Percentiles rank a stretch among this genome's conserved stretches.
These are phyloP conservation scores for Xerocomus spinulosus DNA, from an alignment of 768 basidiomycete species.

Conservation along the genomic window DNA sequence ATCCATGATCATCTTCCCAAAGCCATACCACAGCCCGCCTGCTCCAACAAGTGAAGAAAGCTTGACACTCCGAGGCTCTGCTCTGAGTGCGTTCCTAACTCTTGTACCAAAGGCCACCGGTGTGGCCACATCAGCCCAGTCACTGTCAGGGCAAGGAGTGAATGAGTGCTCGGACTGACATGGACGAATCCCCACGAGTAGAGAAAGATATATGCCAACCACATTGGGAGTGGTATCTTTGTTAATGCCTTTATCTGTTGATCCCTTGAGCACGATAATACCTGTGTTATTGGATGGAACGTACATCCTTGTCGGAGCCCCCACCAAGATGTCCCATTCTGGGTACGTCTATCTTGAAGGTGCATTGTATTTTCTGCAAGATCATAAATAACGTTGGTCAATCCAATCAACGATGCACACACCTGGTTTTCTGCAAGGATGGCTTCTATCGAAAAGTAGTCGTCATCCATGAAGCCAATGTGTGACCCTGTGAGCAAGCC, in stretches of 20 bases:
- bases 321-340: conserved; percentile 89
- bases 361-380: conserved; percentile 84
- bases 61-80: conserved; percentile 81
- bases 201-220: conserved; percentile 85
- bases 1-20: conserved; percentile 80
- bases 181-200: conserved; percentile 51
- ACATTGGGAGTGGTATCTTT: conserved; percentile 83
- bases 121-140: conserved; percentile 86
- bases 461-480: conserved; percentile 62
- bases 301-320: conserved; percentile 76
- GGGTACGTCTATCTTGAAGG: conserved; percentile 80
- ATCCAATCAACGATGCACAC: conserved; percentile 3
- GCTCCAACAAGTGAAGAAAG: conserved; percentile 81
- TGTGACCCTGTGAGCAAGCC: too few species aligned
- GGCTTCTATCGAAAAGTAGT: conserved; percentile 89
- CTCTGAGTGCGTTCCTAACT: conserved; percentile 83
- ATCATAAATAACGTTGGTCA: background rate
- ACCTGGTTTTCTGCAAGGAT: conserved; percentile 93
- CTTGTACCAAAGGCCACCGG: conserved; percentile 71
- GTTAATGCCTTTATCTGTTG: conserved; percentile 68
- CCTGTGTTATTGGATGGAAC: conserved; percentile 21
- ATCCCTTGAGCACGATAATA: conserved; percentile 6
- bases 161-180: background rate
- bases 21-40: conserved; percentile 89
- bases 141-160: conserved; percentile 39